Evolutionary conservation across 306 rosid species (phyloP), one percentile per base, ranked within the genome.

Genomic region (Sechiopsis laciniata): DNA sequence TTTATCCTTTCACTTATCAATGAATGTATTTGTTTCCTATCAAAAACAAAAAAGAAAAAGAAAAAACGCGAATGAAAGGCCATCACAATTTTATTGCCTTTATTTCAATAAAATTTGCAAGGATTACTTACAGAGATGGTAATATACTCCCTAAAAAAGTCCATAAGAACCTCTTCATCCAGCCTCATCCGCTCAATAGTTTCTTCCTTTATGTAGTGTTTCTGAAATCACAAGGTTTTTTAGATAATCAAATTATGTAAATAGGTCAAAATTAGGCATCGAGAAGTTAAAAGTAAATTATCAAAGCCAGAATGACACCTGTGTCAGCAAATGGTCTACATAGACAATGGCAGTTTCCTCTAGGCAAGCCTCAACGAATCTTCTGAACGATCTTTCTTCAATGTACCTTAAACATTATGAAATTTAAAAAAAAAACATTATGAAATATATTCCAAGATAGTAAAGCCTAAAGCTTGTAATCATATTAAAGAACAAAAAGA

Each of bases 151-250:
- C 97, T 85, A 57, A 94, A 94, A 53, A 94, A 94, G 82, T 94
- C 99, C 96, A 89, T 87, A 81, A 94, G 89, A 78, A 91, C 87
- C 82, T 94, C 99, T 87, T 91, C 99, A 80, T 94, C 99, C 78
- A 94, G 81, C 82, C 92, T 89, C 97, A 94, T 94, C 77, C 97
- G 87, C 73, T 91, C 99, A 77, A 94, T 87, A 63, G 97, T 94
- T 79, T 91, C 97, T 82, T 91, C 97, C 82, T 89, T 89, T 77
- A 94, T 86, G 86, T 86, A 91, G 86, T 83, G 87, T 82, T 83
- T 94, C 99, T 94, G 81, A 73, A 79, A 67, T 71, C 76, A 75
- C 45, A 81, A 82, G 63, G 10, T 40, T 74, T 50, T 42, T 42
- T 70, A 1, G 48, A 42, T 8, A 42, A 0, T 42, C 10, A 42